Conservation (phyloP, 2,329 filamentous ascomycete genomes). For the Aspergillus tanneri region DNA sequence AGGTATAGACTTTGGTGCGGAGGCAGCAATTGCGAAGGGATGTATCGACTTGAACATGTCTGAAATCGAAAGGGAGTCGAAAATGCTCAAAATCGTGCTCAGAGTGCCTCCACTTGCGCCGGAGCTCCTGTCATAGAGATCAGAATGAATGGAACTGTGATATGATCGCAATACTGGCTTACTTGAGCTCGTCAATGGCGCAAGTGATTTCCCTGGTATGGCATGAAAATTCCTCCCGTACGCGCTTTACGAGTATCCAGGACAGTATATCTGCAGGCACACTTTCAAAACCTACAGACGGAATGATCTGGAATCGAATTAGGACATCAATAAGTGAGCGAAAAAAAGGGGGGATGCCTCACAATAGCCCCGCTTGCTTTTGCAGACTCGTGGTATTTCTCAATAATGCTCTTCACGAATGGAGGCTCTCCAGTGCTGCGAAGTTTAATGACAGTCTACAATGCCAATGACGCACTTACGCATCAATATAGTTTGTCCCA, state of each 20-base stretch:
- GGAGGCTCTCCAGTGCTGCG: conserved; percentile 61
- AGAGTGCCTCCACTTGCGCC: conserved; percentile 62
- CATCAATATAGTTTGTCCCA: conserved; percentile 68
- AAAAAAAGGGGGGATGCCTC: conserved; percentile 24
- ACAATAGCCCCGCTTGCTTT: conserved; percentile 61
- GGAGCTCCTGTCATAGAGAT: conserved; percentile 30
- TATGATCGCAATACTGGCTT: conserved; percentile 18
- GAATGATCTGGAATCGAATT: conserved; percentile 51
- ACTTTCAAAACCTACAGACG: conserved; percentile 61
- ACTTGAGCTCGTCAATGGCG: conserved; percentile 56
- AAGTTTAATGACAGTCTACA: conserved; percentile 7
- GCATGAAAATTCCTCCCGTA: conserved; percentile 52
- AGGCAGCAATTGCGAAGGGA: conserved; percentile 54
- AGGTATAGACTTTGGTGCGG: conserved; percentile 37
- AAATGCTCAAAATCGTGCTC: conserved; percentile 61
- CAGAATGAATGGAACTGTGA: conserved; percentile 9
- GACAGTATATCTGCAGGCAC: conserved; percentile 58
- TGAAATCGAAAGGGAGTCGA: conserved; percentile 47
- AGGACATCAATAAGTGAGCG: not conserved
- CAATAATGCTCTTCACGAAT: conserved; percentile 63
- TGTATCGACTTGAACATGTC: conserved; percentile 50
- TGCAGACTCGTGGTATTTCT: conserved; percentile 60
- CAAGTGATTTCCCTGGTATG: conserved; percentile 53
- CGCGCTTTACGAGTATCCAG: conserved; percentile 54
- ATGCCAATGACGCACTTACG: no score